Percentiles rank a stretch among this genome's conserved stretches.
phyloP scores from a whole-genome alignment of 805 yeast genomes.

The Starmerella potacharoeniae region DNA sequence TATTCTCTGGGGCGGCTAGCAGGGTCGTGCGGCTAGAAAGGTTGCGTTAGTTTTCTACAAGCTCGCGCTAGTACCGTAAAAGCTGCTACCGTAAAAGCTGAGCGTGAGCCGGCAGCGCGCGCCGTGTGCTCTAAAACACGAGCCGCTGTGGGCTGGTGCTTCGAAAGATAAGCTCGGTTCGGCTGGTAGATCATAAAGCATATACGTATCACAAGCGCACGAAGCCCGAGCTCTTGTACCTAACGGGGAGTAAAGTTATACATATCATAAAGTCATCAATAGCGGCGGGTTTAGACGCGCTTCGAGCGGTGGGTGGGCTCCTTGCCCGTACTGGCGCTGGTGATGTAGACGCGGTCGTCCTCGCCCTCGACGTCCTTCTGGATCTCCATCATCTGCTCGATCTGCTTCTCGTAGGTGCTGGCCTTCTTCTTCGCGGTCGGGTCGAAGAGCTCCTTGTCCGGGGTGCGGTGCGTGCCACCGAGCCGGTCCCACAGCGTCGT shows the following conservation, averaged over 20 bases:
- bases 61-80: too few species aligned
- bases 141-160: too few species aligned
- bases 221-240: too few species aligned
- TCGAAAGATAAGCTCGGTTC: too few species aligned
- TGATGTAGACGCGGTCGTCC: constrained; percentile 62
- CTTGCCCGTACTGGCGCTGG: not conserved
- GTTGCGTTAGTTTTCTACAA: too few species aligned
- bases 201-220: too few species aligned
- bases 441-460: constrained; percentile 77
- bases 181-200: too few species aligned
- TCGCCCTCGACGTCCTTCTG: constrained; percentile 72
- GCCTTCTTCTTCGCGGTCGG: constrained; percentile 45
- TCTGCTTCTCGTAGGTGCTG: constrained; percentile 59
- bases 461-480: constrained; percentile 86
- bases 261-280: not conserved
- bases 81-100: too few species aligned
- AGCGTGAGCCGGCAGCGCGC: too few species aligned
- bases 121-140: too few species aligned
- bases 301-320: not conserved
- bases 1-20: too few species aligned
- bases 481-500: constrained; percentile 97
- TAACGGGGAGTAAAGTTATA: not conserved
- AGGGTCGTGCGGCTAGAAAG: too few species aligned
- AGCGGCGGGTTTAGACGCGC: not conserved
- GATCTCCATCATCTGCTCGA: constrained; percentile 63